Evolutionary conservation across 768 basidiomycete species (phyloP).

Genomic region (Collybiopsis luxurians): DNA sequence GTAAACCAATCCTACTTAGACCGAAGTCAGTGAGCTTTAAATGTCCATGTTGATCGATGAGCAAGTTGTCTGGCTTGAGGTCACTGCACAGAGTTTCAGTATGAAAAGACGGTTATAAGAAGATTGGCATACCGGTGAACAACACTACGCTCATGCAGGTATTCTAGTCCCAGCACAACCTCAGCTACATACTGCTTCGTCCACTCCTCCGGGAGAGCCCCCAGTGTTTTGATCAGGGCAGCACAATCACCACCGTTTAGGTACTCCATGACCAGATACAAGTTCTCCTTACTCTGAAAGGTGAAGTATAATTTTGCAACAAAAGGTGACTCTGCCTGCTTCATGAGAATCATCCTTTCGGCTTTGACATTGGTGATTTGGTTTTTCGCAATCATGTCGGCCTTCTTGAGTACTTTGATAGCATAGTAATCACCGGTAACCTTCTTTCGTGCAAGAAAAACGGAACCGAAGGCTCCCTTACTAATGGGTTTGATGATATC

Average conservation of each 20-base stretch:
- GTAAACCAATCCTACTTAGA: conserved; percentile 93
- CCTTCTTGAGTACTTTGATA: conserved; percentile 99
- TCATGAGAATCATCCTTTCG: conserved; percentile 99
- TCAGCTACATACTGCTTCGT: conserved; percentile 95
- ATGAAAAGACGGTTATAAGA: not conserved
- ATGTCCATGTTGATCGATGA: conserved; percentile 96
- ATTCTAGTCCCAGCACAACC: conserved; percentile 91
- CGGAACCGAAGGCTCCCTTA: conserved; percentile 97
- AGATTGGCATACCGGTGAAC: conserved; percentile 83
- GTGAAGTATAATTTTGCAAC: conserved; percentile 98
- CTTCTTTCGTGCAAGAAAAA: conserved; percentile 98
- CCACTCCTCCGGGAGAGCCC: conserved; percentile 94
- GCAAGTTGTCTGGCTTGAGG: conserved; percentile 95
- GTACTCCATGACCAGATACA: conserved; percentile 99
- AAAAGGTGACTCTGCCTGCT: conserved; percentile 96
- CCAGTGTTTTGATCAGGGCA: conserved; percentile 94
- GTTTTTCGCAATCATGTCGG: conserved; percentile 99
- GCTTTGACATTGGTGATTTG: conserved; percentile 99
- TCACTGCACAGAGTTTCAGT: conserved; percentile 55
- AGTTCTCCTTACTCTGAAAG: conserved; percentile 98
- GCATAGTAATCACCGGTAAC: conserved; percentile 98
- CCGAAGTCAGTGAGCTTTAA: conserved; percentile 98
- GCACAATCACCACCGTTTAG: conserved; percentile 98
- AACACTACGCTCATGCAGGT: conserved; percentile 92
- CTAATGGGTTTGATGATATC: conserved; percentile 99